phyloP scores from a whole-genome alignment of 2,329 filamentous ascomycete species.

The Curvularia eragrostidis region DNA sequence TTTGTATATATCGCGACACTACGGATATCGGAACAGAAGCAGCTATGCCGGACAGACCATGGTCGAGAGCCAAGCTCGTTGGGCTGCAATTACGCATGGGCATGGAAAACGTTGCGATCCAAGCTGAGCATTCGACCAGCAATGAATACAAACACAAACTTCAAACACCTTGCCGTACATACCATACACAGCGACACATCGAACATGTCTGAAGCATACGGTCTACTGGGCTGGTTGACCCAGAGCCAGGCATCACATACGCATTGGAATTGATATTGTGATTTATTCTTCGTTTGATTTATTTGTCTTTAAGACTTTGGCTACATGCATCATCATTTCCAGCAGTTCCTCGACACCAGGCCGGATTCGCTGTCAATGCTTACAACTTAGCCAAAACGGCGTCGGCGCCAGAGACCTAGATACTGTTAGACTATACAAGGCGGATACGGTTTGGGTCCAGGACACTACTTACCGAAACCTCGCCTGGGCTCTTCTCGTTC shows the following conservation, averaged over 20 bases:
- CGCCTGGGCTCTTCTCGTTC: slow-evolving; percentile 65
- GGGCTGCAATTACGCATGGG: slow-evolving; percentile 6
- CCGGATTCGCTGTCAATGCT: background rate
- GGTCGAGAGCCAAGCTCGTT: slow-evolving; percentile 5
- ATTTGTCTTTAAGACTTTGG: background rate
- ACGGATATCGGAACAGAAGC: slow-evolving; percentile 9
- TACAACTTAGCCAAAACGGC: slow-evolving; percentile 58
- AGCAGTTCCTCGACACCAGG: background rate
- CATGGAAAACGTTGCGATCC: slow-evolving; percentile 10
- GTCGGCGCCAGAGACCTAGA: slow-evolving; percentile 58
- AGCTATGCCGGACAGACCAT: slow-evolving; percentile 3
- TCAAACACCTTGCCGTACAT: slow-evolving; percentile 1
- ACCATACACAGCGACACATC: slow-evolving; percentile 4
- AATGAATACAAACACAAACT: slow-evolving; percentile 20
- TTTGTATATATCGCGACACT: slow-evolving; percentile 18
- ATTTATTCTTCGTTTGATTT: slow-evolving; percentile 4
- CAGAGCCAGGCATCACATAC: slow-evolving; percentile 1
- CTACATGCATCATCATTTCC: background rate
- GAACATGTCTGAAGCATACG: background rate
- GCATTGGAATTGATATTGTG: slow-evolving; percentile 1
- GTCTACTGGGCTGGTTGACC: background rate
- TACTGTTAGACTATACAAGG: slow-evolving; percentile 27
- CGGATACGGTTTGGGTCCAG: background rate
- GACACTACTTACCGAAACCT: slow-evolving; percentile 52
- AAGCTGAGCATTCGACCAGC: slow-evolving; percentile 23